phyloP scores from a whole-genome alignment of 768 basidiomycete species.

The Leccinum subgranulosum region DNA sequence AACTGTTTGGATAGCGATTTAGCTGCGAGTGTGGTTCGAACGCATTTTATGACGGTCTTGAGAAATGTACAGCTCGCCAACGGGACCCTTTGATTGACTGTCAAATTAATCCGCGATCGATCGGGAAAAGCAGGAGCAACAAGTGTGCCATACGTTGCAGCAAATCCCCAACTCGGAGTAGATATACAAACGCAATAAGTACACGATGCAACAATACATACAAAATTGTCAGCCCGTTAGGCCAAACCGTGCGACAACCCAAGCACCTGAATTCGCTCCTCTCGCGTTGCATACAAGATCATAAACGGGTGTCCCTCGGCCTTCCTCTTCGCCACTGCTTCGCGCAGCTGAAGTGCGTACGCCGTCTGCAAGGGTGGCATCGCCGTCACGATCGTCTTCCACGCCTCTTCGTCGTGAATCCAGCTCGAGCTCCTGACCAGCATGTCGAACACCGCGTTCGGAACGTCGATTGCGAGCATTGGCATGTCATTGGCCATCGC shows the following conservation, averaged over 20 bases:
- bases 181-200: not conserved
- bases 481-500: slow-evolving; percentile 61
- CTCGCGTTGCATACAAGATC: slow-evolving; percentile 62
- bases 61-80: slow-evolving; percentile 53
- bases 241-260: slow-evolving; percentile 29
- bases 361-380: slow-evolving; percentile 57
- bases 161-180: too few species aligned
- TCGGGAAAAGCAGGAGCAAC: slow-evolving; percentile 11
- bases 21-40: slow-evolving; percentile 71
- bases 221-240: not conserved
- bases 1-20: slow-evolving; percentile 63
- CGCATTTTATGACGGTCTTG: slow-evolving; percentile 72
- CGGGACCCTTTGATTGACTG: slow-evolving; percentile 50
- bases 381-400: slow-evolving; percentile 54
- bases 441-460: slow-evolving; percentile 55
- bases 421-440: slow-evolving; percentile 58
- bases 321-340: slow-evolving; percentile 59
- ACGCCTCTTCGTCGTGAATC: slow-evolving; percentile 73
- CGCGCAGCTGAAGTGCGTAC: slow-evolving; percentile 68
- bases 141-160: too few species aligned
- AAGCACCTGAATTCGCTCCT: slow-evolving; percentile 66
- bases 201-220: not conserved
- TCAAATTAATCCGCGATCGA: slow-evolving; percentile 10
- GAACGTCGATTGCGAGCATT: slow-evolving; percentile 70
- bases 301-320: slow-evolving; percentile 61